Base-by-base conservation (phyloP, 305 asterid genomes). In the Rubia tinctorum region DNA sequence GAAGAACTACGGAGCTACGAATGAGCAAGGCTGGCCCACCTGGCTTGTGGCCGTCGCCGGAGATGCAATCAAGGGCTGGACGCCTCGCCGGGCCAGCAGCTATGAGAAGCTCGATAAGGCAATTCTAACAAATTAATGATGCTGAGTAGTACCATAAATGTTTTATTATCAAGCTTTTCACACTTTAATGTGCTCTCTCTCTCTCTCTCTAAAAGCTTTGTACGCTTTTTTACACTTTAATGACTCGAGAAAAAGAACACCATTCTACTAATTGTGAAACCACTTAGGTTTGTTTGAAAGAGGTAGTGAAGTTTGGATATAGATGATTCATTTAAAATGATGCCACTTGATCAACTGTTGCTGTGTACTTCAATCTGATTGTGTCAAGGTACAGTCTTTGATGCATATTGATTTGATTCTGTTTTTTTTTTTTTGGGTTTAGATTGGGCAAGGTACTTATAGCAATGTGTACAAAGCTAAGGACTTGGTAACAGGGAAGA, bases 401-500 rank as follows among this genome's bases (percentile, higher is more conserved):
- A 65, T 69, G 71, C 44, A 69, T 42, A 78, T 77, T 78, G 86
- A 61, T 66, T 42, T 45, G 69, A 66, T 22, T 49, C 25, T 68
- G 6, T 34, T 39, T 66, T 45, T 74, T 62, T n/a, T n/a, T 59
- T 45, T 45, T 47, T 62, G 69, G 72, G 64, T 43, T 69, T 83
- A 92, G 98, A 92, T 92, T 82, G 98, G 98, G 80, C 99, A 95
- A 80, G 97, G 98, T 71, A 92, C 98, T 14, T 92, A 92, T 69
- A 92, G 98, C 89, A 90, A 92, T 74, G 98, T 92, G 72, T 92
- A 92, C 71, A 92, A 89, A 83, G 97, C 94, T 22, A 84, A 86
- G 86, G 99, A 92, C 82, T 84, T 92, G 89, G 84, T 90, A 47
- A 92, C 91, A 0, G 99, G 97, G 74, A 89, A 92, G 82, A 80